Conservation (phyloP, 306 rosid species). For the Albizia julibrissin region DNA sequence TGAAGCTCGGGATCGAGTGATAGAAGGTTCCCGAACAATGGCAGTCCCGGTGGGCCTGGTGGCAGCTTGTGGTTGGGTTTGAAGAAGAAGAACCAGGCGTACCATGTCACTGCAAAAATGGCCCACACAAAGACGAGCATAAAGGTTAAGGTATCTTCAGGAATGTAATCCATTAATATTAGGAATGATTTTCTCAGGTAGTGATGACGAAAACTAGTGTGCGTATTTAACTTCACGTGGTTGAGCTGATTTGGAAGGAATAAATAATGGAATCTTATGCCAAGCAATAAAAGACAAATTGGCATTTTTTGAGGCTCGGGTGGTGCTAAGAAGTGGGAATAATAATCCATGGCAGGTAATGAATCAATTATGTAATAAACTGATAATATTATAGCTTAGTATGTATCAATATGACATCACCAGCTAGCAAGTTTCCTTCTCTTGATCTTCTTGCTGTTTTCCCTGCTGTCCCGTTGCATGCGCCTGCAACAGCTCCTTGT, state of each 20-base stretch:
- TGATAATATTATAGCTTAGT: background rate
- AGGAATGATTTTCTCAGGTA: background rate
- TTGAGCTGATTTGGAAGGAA: background rate
- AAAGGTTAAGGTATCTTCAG: background rate
- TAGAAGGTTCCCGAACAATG: constrained; percentile 66
- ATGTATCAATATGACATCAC: background rate
- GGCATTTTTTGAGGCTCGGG: background rate
- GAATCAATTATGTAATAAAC: background rate
- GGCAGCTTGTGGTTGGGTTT: constrained; percentile 40
- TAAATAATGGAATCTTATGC: background rate
- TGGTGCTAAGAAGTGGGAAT: background rate
- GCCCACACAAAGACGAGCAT: constrained; percentile 15
- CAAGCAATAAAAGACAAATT: background rate
- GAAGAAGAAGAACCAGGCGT: constrained; percentile 27
- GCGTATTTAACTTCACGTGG: background rate
- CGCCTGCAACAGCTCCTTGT: no score
- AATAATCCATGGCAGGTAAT: background rate
- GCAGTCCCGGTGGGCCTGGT: constrained; percentile 70
- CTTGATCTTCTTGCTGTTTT: no score
- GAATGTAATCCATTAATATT: background rate
- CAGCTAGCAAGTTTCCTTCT: background rate
- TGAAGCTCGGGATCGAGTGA: constrained; percentile 74
- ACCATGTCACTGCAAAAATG: constrained; percentile 11
- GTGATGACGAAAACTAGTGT: background rate
- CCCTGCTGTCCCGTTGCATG: no score